Percentiles rank a stretch among this genome's conserved stretches.
Evolutionary conservation across 2,329 filamentous ascomycete species (phyloP).

Genomic region (Escovopsis weberi): DNA sequence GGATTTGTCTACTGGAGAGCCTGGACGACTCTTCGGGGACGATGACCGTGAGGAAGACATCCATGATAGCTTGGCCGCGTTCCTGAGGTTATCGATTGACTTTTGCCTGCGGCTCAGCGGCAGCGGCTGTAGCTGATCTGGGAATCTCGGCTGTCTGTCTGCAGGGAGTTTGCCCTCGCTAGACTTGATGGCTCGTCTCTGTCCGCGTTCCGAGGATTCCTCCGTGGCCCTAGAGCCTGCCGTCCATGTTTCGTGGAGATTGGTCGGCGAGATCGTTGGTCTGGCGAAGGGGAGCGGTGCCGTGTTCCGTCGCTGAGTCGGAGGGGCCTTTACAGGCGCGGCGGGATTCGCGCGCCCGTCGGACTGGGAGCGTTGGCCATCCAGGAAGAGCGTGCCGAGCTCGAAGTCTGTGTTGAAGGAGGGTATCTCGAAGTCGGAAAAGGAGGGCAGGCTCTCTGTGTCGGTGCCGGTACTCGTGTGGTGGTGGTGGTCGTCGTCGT

Average conservation of each 20-base stretch:
- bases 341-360: slow-evolving; percentile 5
- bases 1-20: slow-evolving; percentile 10
- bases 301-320: not conserved
- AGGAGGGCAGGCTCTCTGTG: slow-evolving; percentile 4
- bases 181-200: slow-evolving; percentile 14
- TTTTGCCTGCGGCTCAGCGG: slow-evolving; percentile 22
- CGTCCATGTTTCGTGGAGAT: slow-evolving; percentile 39
- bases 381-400: slow-evolving; percentile 28
- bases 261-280: slow-evolving; percentile 31
- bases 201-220: slow-evolving; percentile 11
- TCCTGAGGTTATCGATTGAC: slow-evolving; percentile 32
- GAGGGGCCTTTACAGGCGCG: not conserved
- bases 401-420: slow-evolving; percentile 36
- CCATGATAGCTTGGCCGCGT: slow-evolving; percentile 38
- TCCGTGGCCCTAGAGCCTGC: slow-evolving; percentile 27
- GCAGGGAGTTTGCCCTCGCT: slow-evolving; percentile 10
- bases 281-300: slow-evolving; percentile 12
- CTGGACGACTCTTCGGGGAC: slow-evolving; percentile 25
- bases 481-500: not conserved
- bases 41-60: slow-evolving; percentile 33
- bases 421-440: slow-evolving; percentile 35
- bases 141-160: slow-evolving; percentile 7
- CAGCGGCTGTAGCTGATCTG: slow-evolving; percentile 14
- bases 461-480: too few relatives aligned
- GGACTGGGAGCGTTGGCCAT: not conserved